phyloP scores from a whole-genome alignment of 768 basidiomycete species.

The Boletus rufocinnamomeus region DNA sequence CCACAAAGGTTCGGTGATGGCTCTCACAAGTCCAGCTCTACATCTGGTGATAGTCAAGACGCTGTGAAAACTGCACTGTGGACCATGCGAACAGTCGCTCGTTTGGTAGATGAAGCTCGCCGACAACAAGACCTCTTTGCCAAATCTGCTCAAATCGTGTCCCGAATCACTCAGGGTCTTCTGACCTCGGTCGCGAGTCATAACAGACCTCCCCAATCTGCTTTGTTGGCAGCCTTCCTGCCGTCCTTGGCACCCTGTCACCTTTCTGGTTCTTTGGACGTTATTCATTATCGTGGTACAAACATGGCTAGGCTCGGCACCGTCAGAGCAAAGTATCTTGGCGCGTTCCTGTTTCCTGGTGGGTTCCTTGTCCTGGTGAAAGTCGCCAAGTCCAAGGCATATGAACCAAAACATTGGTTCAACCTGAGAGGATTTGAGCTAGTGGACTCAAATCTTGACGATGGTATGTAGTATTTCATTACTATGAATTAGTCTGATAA shows the following conservation, averaged over 20 bases:
- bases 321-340: conserved; percentile 82
- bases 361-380: conserved; percentile 89
- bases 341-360: conserved; percentile 84
- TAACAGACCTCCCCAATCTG: conserved; percentile 36
- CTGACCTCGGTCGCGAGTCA: conserved; percentile 31
- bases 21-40: conserved; percentile 1
- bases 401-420: conserved; percentile 91
- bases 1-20: conserved; percentile 3
- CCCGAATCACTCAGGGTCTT: conserved; percentile 54
- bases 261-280: conserved; percentile 85
- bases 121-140: conserved; percentile 61
- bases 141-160: conserved; percentile 68
- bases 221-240: conserved; percentile 57
- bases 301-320: conserved; percentile 47
- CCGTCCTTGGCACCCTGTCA: conserved; percentile 76
- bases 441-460: conserved; percentile 64
- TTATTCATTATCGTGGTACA: conserved; percentile 66
- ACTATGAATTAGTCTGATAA: conserved; percentile 6
- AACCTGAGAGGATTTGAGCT: conserved; percentile 72
- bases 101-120: conserved; percentile 80
- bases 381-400: conserved; percentile 74
- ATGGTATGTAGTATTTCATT: conserved; percentile 61
- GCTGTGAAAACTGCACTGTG: conserved; percentile 49
- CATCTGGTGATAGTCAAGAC: conserved; percentile 8
- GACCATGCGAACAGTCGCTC: conserved; percentile 76